Conservation (phyloP, 345 rosid genomes). For the Eucalyptus pumila region DNA sequence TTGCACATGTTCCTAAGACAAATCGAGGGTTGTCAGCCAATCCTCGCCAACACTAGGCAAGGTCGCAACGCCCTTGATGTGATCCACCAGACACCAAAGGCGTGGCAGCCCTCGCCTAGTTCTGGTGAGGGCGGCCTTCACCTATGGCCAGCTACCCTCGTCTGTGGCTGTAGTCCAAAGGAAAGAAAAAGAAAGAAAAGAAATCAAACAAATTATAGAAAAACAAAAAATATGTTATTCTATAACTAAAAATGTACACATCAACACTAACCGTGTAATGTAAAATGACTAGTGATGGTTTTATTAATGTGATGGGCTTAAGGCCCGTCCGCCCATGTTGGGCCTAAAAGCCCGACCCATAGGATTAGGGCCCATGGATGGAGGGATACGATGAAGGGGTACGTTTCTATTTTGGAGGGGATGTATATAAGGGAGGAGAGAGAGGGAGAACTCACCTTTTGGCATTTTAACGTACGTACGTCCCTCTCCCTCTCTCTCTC, state of each 20-base stretch:
- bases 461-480: no score
- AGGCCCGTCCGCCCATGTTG: no score
- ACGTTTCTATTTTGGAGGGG: no score
- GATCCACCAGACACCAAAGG: no score
- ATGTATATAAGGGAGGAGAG: no score
- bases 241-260: neutral
- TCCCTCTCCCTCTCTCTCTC: no score
- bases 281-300: no score
- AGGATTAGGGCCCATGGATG: no score
- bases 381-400: no score
- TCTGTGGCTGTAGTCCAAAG: rapidly evolving
- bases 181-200: neutral
- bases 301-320: no score
- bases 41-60: rapidly evolving
- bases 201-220: neutral
- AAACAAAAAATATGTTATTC: neutral
- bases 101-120: neutral
- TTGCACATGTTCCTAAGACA: neutral
- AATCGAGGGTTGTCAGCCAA: neutral
- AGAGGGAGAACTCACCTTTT: no score
- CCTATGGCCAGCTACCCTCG: rapidly evolving
- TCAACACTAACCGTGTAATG: rapidly evolving
- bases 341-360: no score
- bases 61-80: neutral
- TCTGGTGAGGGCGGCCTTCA: rapidly evolving